phyloP scores from a whole-genome alignment of 129 eudicot genomes.

The Artemisia argyi region DNA sequence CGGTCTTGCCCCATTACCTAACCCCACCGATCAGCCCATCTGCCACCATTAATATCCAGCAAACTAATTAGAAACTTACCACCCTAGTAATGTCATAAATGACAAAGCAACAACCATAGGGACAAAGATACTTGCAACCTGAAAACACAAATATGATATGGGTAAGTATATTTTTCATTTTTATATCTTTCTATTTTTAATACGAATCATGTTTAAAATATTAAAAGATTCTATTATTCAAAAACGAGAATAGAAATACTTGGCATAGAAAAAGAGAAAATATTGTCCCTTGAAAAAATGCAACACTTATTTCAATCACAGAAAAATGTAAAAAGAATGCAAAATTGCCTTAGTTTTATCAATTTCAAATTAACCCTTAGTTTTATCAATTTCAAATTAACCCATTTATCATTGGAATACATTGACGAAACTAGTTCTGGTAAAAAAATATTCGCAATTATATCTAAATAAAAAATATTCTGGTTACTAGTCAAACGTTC shows the following conservation, averaged over 20 bases:
- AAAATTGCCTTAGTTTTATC: background rate
- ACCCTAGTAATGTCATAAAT: conserved; percentile 68
- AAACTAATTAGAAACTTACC: conserved; percentile 52
- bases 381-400: no score
- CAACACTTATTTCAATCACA: background rate
- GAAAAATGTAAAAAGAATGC: background rate
- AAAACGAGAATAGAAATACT: background rate
- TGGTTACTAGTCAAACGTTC: background rate
- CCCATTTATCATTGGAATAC: background rate
- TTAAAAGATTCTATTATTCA: background rate
- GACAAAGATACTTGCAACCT: conserved; percentile 97
- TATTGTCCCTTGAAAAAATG: conserved; percentile 2
- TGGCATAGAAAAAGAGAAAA: background rate
- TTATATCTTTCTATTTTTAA: background rate
- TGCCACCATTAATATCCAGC: background rate
- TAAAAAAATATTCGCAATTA: background rate
- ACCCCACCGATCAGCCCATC: background rate
- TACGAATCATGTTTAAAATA: background rate
- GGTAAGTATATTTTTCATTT: conserved; percentile 10
- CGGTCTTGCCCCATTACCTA: background rate
- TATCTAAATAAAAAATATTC: background rate
- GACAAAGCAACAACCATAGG: conserved; percentile 75
- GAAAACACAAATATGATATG: conserved; percentile 28
- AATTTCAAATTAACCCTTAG: background rate
- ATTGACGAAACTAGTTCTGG: background rate